Conservation (phyloP, 1,139 yeast genomes). For the Geotrichum australiense region DNA sequence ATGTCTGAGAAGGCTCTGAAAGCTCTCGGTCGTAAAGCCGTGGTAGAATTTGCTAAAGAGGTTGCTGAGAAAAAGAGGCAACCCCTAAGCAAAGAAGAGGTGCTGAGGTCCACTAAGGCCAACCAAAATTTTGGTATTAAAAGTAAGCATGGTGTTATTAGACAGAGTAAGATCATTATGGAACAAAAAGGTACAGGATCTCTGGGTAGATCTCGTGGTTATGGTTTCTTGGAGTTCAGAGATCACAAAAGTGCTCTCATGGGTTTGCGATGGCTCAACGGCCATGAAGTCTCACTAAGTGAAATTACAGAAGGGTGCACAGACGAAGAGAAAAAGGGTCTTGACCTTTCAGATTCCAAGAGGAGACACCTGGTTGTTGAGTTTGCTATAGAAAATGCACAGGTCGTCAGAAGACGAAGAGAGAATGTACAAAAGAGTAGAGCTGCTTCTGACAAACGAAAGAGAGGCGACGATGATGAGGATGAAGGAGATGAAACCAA, state of each 20-base stretch:
- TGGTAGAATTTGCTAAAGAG: conserved; percentile 92
- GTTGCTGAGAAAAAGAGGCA: conserved; percentile 71
- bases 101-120: conserved; percentile 65
- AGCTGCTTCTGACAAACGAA: conserved; percentile 27
- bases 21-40: conserved; percentile 89
- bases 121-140: conserved; percentile 53
- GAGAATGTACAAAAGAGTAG: conserved; percentile 38
- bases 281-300: conserved; percentile 68
- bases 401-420: conserved; percentile 82
- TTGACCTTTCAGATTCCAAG: conserved; percentile 40
- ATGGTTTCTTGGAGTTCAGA: conserved; percentile 89
- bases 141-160: conserved; percentile 79
- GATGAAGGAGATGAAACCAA: conserved; percentile 31
- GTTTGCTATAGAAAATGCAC: conserved; percentile 93
- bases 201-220: conserved; percentile 89
- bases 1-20: conserved; percentile 84
- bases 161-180: conserved; percentile 86
- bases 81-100: conserved; percentile 84
- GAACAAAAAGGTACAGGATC: conserved; percentile 88
- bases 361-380: conserved; percentile 84
- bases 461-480: conserved; percentile 34
- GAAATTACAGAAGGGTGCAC: conserved; percentile 67
- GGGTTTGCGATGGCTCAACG: conserved; percentile 97
- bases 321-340: conserved; percentile 56
- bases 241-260: conserved; percentile 90